These are phyloP conservation scores for Boletus subcaerulescens DNA, from an alignment of 768 basidiomycete genomes.

Conservation along the genomic window DNA sequence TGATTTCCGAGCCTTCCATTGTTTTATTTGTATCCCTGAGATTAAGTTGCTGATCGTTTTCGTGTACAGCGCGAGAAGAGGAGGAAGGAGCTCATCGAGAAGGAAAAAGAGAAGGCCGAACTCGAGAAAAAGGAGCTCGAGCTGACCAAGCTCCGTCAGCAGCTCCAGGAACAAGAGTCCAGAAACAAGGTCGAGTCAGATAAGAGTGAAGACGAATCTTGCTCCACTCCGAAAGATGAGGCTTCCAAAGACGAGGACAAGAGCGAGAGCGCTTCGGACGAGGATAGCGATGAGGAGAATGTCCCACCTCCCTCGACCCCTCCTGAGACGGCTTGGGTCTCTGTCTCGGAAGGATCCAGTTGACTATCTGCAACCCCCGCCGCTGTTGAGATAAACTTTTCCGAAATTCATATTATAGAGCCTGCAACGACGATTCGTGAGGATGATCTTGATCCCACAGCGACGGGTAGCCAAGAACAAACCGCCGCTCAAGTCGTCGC, in stretches of 20 bases:
- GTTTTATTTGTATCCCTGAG: constrained; percentile 2
- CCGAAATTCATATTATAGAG: constrained; percentile 26
- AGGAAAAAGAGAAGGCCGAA: constrained; percentile 59
- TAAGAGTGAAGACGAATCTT: constrained; percentile 40
- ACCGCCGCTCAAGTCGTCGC: constrained; percentile 15
- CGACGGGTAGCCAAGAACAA: constrained; percentile 23
- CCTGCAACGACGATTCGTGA: constrained; percentile 19
- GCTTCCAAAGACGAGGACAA: constrained; percentile 28
- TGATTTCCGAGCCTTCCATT: constrained; percentile 18
- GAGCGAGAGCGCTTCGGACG: constrained; percentile 34
- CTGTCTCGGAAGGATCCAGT: constrained; percentile 26
- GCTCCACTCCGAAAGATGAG: constrained; percentile 3
- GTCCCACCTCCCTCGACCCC: constrained; percentile 32
- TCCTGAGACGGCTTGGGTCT: constrained; percentile 30
- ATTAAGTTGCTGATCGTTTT: constrained; percentile 6
- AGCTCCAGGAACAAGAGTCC: constrained; percentile 53
- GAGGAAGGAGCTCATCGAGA: constrained; percentile 41
- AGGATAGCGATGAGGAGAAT: constrained; percentile 44
- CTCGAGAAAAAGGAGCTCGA: constrained; percentile 64
- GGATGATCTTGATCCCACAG: constrained; percentile 17
- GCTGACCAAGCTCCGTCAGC: constrained; percentile 49
- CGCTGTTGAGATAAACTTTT: constrained; percentile 16
- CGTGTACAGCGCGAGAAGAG: constrained; percentile 41
- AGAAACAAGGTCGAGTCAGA: constrained; percentile 44
- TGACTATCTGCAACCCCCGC: constrained; percentile 28